Evolutionary conservation across 2,329 filamentous ascomycete genomes (phyloP).

Genomic region (Celoporthe dispersa): DNA sequence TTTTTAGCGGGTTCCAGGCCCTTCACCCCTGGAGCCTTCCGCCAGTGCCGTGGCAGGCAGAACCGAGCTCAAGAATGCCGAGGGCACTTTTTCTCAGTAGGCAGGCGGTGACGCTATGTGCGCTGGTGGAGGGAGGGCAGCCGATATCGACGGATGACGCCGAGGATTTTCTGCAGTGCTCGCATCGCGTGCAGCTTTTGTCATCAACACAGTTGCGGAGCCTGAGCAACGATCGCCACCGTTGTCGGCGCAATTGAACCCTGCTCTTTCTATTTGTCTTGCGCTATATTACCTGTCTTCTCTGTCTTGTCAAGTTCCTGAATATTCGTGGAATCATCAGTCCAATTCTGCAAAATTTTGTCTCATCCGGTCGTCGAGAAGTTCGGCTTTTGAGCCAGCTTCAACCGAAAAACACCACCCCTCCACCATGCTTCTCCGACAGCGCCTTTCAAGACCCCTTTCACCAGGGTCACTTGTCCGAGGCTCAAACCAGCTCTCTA

Average conservation of each 20-base stretch:
- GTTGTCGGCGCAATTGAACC: constrained; percentile 9
- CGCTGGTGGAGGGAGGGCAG: background rate
- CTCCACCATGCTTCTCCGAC: constrained; percentile 31
- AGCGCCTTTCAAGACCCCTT: constrained; percentile 28
- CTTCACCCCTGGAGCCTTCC: background rate
- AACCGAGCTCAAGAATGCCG: background rate
- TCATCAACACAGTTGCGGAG: constrained; percentile 17
- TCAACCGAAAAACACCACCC: background rate
- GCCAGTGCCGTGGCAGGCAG: constrained; percentile 5
- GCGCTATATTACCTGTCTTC: background rate
- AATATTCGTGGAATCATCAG: background rate
- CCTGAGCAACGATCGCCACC: constrained; percentile 22
- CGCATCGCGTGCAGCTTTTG: constrained; percentile 14
- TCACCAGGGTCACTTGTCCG: constrained; percentile 23
- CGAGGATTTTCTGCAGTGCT: constrained; percentile 16
- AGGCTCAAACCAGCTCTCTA: constrained; percentile 19
- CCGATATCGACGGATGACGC: constrained; percentile 22
- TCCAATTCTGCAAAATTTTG: background rate
- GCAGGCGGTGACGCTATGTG: constrained; percentile 8
- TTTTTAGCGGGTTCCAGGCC: constrained; percentile 8
- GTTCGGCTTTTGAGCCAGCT: constrained; percentile 15
- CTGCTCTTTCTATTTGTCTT: background rate
- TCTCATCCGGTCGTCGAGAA: background rate
- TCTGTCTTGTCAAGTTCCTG: background rate
- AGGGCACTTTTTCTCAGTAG: constrained; percentile 2